phyloP scores from a whole-genome alignment of 352 stramenopile species.

The Phytophthora pinifolia region DNA sequence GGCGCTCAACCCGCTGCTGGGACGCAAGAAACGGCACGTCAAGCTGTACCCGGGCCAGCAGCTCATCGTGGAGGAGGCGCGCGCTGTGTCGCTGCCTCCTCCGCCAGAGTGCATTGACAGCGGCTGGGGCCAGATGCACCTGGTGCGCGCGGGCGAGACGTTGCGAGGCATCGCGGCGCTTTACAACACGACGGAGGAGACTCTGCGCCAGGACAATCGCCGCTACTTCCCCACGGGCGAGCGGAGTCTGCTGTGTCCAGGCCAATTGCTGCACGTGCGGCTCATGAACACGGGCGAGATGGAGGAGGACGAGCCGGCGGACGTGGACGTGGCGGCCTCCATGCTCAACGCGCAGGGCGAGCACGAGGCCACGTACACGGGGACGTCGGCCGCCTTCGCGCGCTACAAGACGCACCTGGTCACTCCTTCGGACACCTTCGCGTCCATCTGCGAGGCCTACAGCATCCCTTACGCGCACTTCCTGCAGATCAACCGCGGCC shows the following conservation, averaged over 20 bases:
- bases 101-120: slow-evolving; percentile 80
- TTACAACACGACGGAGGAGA: slow-evolving; percentile 83
- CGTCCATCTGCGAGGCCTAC: slow-evolving; percentile 69
- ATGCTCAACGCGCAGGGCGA: slow-evolving; percentile 13
- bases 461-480: slow-evolving; percentile 67
- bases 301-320: slow-evolving; percentile 34
- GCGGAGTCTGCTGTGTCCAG: slow-evolving; percentile 60
- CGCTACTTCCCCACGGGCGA: slow-evolving; percentile 78
- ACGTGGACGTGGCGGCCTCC: slow-evolving; percentile 14
- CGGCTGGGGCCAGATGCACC: slow-evolving; percentile 85
- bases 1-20: slow-evolving; percentile 72
- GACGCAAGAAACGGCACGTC: slow-evolving; percentile 40
- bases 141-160: slow-evolving; percentile 70
- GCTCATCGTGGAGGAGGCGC: slow-evolving; percentile 71
- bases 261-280: slow-evolving; percentile 77
- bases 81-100: slow-evolving; percentile 66
- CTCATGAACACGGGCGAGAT: slow-evolving; percentile 78
- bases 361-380: slow-evolving; percentile 29
- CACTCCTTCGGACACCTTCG: slow-evolving; percentile 57
- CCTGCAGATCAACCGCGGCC: slow-evolving; percentile 76
- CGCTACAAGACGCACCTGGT: slow-evolving; percentile 77
- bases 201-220: slow-evolving; percentile 82
- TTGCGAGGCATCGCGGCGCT: slow-evolving; percentile 63
- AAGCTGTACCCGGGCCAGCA: slow-evolving; percentile 77
- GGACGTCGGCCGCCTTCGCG: slow-evolving; percentile 48